Conservation (phyloP, 371 early-diverging fungal genomes). For the Blastocladiella emersonii region DNA sequence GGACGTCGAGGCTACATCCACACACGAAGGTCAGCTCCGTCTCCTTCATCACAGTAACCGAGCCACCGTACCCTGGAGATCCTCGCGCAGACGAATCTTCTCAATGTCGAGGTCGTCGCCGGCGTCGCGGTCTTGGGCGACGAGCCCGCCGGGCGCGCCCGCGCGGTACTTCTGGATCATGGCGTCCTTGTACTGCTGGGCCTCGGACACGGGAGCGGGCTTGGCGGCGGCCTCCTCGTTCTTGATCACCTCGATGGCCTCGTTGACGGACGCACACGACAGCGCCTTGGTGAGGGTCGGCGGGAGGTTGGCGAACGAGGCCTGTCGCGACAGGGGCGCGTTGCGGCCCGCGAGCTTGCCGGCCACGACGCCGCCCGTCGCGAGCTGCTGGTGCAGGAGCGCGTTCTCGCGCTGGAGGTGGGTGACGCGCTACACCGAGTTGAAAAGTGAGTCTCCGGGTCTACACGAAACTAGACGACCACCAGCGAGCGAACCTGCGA, state of each 20-base stretch:
- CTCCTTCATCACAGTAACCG: no score
- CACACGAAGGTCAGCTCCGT: not conserved
- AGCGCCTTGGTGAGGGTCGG: not conserved
- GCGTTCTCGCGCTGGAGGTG: not conserved
- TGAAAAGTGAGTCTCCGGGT: no score
- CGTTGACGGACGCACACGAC: not conserved
- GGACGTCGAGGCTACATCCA: not conserved
- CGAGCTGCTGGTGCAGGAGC: not conserved
- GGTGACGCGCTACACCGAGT: not conserved
- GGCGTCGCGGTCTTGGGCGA: not conserved
- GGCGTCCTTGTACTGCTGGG: no score
- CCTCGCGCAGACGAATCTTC: not conserved
- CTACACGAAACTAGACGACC: no score
- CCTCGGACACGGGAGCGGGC: no score
- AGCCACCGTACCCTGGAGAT: not conserved
- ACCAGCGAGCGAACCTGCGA: not conserved
- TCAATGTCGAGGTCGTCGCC: not conserved
- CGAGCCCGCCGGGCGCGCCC: not conserved
- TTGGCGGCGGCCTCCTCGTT: not conserved
- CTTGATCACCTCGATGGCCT: not conserved
- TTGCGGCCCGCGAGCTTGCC: not conserved
- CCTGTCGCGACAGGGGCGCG: not conserved
- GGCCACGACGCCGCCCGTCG: not conserved
- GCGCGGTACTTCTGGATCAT: no score
- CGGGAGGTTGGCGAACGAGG: not conserved